Evolutionary conservation across 768 basidiomycete species (phyloP), one percentile per base, ranked within the genome.

Genomic region (Hygrocybe punicea): DNA sequence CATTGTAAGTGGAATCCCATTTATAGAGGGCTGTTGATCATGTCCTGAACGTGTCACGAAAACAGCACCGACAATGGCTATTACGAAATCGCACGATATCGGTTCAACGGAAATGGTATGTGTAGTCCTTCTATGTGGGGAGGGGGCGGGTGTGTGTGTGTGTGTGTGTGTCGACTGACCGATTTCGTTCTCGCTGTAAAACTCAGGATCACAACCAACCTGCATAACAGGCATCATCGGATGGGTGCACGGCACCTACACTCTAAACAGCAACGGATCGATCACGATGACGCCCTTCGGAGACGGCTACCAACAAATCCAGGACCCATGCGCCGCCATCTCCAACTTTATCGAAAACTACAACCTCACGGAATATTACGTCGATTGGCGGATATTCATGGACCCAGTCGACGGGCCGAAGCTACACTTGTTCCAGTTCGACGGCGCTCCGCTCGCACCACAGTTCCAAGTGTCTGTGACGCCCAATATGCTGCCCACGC

Each of bases 261-360:
- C 67, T 0, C 72, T 89, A 45, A 73, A 83, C 58, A 19, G 75
- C 52, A 95, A 98, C 66, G 93, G 93, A 6, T 96, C 93, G 9
- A 82, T 98, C 58, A 69, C 81, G 39, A 73, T 93, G 65, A 73
- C 67, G 2, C 91, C 94, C 1, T 81, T 93, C 60, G 82, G 79
- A 16, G 96, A 99, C 69, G 96, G 96, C 14, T 91, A 84, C 73
- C 93, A 97, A 69, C 95, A 96, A 77, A 81, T 98, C 39, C 93
- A 99, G 76, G 89, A 95, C 62, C 88, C 93, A 0, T 99, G 96
- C 66, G 89, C 88, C 1, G 90, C 93, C 9, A 77, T 81, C 9
- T 93, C 94, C 25, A 92, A 93, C 69, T 87, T 95, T 67, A 83
- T 98, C 65, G 85, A 94, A 65, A 69, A 76, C 46, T 98, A 93